phyloP scores from a whole-genome alignment of 495 filamentous ascomycete genomes.

The Xylaria venustula region DNA sequence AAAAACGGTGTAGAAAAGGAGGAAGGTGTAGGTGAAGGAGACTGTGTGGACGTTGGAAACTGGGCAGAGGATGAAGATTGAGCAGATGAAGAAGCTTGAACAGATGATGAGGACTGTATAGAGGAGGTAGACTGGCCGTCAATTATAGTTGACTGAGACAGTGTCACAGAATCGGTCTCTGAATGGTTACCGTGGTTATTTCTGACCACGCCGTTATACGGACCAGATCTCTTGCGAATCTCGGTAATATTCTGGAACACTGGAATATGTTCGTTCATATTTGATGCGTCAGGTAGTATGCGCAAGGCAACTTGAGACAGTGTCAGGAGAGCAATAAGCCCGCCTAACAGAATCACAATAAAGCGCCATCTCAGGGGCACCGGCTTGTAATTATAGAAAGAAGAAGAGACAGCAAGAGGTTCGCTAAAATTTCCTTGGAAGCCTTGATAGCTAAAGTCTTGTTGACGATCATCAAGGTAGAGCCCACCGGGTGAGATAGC shows the following conservation, averaged over 20 bases:
- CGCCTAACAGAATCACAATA: conserved; percentile 12
- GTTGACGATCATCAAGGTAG: conserved; percentile 16
- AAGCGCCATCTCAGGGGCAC: conserved; percentile 13
- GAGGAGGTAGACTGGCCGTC: neutral
- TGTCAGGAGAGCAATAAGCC: conserved; percentile 13
- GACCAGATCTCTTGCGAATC: conserved; percentile 10
- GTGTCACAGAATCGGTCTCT: neutral
- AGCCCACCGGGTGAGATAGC: conserved; percentile 13
- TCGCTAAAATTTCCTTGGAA: conserved; percentile 21
- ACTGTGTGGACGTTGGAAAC: too few species aligned
- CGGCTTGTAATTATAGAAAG: conserved; percentile 21
- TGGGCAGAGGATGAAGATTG: too few species aligned
- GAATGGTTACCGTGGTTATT: neutral
- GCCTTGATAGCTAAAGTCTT: conserved; percentile 21
- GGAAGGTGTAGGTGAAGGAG: too few species aligned
- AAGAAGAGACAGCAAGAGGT: neutral
- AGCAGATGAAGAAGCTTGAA: too few species aligned
- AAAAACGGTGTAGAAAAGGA: too few species aligned
- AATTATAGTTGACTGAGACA: neutral
- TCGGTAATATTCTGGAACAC: conserved; percentile 8
- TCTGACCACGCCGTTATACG: neutral
- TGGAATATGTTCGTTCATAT: conserved; percentile 1
- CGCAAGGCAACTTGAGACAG: conserved; percentile 23
- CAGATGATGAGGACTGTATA: neutral
- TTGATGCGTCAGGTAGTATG: conserved; percentile 20